Evolutionary conservation across 78 protist genomes (phyloP).

Genomic region (Pelomyxa schiedti): DNA sequence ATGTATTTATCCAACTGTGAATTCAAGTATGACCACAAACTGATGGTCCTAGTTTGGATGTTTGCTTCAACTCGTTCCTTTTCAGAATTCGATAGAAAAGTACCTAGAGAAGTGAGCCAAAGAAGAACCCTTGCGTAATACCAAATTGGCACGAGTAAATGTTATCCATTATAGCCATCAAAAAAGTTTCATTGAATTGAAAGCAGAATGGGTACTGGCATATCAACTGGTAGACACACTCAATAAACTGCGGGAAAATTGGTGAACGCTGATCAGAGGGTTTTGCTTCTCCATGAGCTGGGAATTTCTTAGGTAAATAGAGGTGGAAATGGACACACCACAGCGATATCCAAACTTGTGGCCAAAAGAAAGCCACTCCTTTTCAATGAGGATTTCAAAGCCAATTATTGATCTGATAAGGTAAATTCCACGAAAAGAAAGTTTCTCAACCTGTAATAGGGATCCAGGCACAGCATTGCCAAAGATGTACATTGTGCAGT

Average conservation of each 20-base stretch:
- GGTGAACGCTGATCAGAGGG: slow-evolving; percentile 46
- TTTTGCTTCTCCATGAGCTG: background rate
- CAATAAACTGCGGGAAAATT: slow-evolving; percentile 66
- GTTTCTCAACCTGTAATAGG: too few species aligned
- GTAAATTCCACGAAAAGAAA: too few species aligned
- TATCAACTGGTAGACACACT: slow-evolving; percentile 52
- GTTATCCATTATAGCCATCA: slow-evolving; percentile 33
- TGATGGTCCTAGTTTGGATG: background rate
- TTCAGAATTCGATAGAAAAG: slow-evolving; percentile 35
- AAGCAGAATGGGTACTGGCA: slow-evolving; percentile 40
- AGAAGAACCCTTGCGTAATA: slow-evolving; percentile 21
- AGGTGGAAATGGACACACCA: too few species aligned
- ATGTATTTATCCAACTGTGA: too few species aligned
- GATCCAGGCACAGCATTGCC: slow-evolving; percentile 71
- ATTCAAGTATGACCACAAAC: slow-evolving; percentile 26
- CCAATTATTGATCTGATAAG: slow-evolving; percentile 79
- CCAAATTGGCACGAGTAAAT: slow-evolving; percentile 49
- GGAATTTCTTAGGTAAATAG: too few species aligned
- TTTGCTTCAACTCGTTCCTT: slow-evolving; percentile 16
- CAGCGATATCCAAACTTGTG: slow-evolving; percentile 70
- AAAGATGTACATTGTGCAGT: slow-evolving; percentile 72
- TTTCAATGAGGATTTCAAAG: slow-evolving; percentile 73
- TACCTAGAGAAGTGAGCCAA: slow-evolving; percentile 11
- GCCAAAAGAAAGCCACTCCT: slow-evolving; percentile 89
- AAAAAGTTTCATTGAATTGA: slow-evolving; percentile 67